Evolutionary conservation across 2,329 filamentous ascomycete species (phyloP).

Genomic region (Botrytis pseudocinerea): DNA sequence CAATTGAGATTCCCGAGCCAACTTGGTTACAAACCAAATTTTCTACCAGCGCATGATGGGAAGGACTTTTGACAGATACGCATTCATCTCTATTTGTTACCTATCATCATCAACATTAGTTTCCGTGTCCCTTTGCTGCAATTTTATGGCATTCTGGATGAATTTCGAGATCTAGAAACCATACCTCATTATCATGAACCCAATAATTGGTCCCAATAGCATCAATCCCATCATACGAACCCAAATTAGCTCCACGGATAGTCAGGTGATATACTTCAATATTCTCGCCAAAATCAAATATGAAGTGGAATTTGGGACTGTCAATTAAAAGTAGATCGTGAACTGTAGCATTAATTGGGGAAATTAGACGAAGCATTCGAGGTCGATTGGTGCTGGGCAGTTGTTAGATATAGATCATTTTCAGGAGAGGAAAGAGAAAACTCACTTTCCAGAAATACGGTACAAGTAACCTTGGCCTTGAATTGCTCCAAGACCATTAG

Average conservation of each 20-base stretch:
- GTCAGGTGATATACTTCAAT: conserved; percentile 45
- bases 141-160: not conserved
- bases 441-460: conserved; percentile 30
- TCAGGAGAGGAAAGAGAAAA: conserved; percentile 25
- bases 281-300: conserved; percentile 43
- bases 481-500: conserved; percentile 52
- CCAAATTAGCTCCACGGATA: conserved; percentile 42
- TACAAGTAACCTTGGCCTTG: conserved; percentile 55
- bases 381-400: conserved; percentile 40
- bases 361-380: conserved; percentile 31
- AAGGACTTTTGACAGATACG: conserved; percentile 44
- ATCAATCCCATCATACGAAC: conserved; percentile 45
- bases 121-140: not conserved
- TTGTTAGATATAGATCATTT: conserved; percentile 40
- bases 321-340: conserved; percentile 37
- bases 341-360: conserved; percentile 31
- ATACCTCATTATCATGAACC: conserved; percentile 43
- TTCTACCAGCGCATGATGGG: conserved; percentile 42
- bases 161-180: not conserved
- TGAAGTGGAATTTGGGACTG: conserved; percentile 43
- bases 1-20: conserved; percentile 43
- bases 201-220: conserved; percentile 42
- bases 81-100: conserved; percentile 44
- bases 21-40: conserved; percentile 44
- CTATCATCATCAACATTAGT: not conserved